Base-by-base conservation (phyloP, 257 asterid genomes). In the Linaria vulgaris region DNA sequence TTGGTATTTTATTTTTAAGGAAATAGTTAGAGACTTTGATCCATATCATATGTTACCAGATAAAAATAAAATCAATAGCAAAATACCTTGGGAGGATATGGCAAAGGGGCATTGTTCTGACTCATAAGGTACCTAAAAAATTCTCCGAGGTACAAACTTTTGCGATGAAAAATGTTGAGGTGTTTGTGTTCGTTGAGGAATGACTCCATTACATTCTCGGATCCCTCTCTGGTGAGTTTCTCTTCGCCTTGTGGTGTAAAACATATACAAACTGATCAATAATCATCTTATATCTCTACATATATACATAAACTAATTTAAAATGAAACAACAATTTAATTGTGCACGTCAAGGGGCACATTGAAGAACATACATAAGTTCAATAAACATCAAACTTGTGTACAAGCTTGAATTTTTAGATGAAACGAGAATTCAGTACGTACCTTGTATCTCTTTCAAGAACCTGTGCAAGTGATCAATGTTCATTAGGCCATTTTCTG, bases 391-490 rank as follows among this genome's bases (percentile, higher is more conserved):
- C n/a, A n/a, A n/a, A n/a, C n/a, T n/a, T n/a, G n/a, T n/a, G n/a
- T n/a, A n/a, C n/a, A n/a, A n/a, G n/a, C n/a, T n/a, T n/a, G n/a
- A n/a, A n/a, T n/a, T n/a, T n/a, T n/a, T n/a, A n/a, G n/a, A n/a
- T n/a, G n/a, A n/a, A n/a, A n/a, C n/a, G n/a, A n/a, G n/a, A n/a
- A n/a, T n/a, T n/a, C n/a, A n/a, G n/a, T n/a, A n/a, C n/a, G n/a
- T n/a, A n/a, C 83, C 84, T 50, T 89, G 96, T 5, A 82, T 81
- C 55, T 89, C 94, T 51, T 50, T 73, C 81, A 89, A 56, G 85
- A 89, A 84, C 59, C 44, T 62, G 56, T 74, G 78, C 8, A 89
- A 75, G 39, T 82, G 69, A 1, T 86, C 91, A 14, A 64, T 60
- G 16, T 59, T 73, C 95, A 89, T 86, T 0, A 25, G 6, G 1